These are phyloP conservation scores for Corylus avellana DNA, from an alignment of 306 rosid species.

Conservation along the genomic window DNA sequence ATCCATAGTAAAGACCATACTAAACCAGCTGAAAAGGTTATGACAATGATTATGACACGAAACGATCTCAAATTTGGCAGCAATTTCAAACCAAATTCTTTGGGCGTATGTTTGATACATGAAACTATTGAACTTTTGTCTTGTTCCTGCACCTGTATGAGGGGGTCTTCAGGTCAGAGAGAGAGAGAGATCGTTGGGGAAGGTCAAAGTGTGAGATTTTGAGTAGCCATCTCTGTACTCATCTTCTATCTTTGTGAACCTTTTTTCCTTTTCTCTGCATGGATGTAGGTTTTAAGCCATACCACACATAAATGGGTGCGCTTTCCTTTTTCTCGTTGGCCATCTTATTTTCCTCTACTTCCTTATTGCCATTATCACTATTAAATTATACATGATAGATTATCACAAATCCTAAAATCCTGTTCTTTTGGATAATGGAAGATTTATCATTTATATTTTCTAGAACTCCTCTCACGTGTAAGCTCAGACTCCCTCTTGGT, in stretches of 20 bases:
- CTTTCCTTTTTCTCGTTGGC: not conserved
- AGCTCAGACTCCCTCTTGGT: not conserved
- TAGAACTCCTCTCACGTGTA: not conserved
- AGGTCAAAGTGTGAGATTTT: not conserved
- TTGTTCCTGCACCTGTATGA: not conserved
- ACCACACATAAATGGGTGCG: not conserved
- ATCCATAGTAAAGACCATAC: not conserved
- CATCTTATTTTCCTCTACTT: not conserved
- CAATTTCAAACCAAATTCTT: not conserved
- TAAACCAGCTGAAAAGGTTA: slow-evolving; percentile 4
- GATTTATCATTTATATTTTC: not conserved
- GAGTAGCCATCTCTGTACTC: not conserved
- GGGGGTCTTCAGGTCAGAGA: not conserved
- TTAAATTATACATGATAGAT: not conserved
- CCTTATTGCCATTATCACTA: not conserved
- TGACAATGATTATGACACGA: not conserved
- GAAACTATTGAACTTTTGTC: not conserved
- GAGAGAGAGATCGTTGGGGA: not conserved
- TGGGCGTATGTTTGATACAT: not conserved
- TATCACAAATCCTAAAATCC: not conserved
- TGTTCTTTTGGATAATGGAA: not conserved
- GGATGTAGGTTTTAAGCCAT: not conserved
- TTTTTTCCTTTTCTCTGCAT: not conserved
- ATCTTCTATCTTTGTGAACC: not conserved
- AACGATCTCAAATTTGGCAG: not conserved